Percentiles rank a stretch among this genome's conserved stretches.
Evolutionary conservation across 371 early-diverging fungal species (phyloP).

Genomic region (Mucor irregularis): DNA sequence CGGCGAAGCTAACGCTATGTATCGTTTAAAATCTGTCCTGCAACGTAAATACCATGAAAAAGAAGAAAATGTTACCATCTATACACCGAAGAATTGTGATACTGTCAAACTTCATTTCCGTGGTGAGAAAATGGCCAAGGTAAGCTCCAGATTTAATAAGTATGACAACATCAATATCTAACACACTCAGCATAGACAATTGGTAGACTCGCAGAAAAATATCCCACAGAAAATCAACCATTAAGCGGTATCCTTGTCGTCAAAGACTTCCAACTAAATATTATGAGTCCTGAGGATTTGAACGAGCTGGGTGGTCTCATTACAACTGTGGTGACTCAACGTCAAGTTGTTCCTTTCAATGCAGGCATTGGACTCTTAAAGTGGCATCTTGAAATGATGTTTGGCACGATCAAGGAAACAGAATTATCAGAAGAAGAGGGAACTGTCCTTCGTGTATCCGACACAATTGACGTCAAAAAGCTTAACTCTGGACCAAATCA

Average conservation of each 20-base stretch:
- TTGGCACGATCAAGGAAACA: constrained; percentile 64
- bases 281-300: constrained; percentile 81
- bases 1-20: constrained; percentile 99
- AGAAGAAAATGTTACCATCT: constrained; percentile 83
- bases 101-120: constrained; percentile 90
- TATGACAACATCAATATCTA: no score
- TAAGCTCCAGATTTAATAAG: no score
- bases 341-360: constrained; percentile 76
- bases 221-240: constrained; percentile 65
- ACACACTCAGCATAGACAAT: constrained; percentile 57
- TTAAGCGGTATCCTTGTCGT: constrained; percentile 85
- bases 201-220: constrained; percentile 76
- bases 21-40: constrained; percentile 91
- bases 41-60: constrained; percentile 82
- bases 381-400: constrained; percentile 93
- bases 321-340: constrained; percentile 78
- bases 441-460: constrained; percentile 66
- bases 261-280: constrained; percentile 86
- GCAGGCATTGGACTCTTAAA: constrained; percentile 79
- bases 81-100: constrained; percentile 96
- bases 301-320: constrained; percentile 79
- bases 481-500: constrained; percentile 50
- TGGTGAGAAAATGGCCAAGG: constrained; percentile 94
- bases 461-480: constrained; percentile 73
- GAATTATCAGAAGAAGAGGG: constrained; percentile 33